Evolutionary conservation across 75 land plant genomes (phyloP), one percentile per base, ranked within the genome.

Genomic region (Picea glauca): DNA sequence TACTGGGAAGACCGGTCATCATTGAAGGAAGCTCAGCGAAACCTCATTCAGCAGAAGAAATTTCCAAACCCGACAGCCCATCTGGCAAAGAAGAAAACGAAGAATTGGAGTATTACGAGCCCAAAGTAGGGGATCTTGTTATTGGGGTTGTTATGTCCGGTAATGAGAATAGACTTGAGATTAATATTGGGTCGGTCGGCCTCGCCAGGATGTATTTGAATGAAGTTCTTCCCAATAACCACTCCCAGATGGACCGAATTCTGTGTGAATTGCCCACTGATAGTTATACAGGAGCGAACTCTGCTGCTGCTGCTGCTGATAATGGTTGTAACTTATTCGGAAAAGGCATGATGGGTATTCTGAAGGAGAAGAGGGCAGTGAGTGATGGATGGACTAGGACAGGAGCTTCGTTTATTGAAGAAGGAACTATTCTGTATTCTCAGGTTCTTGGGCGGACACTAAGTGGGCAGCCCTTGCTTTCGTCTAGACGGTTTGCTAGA

Each of bases 91-190:
- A 23, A 58, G 77, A 72, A 58, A 58, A 20, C 43, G 81, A 81
- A 18, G 76, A 58, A 5, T 23, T 82, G 54, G 92, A 91, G 75
- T 94, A 91, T 63, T 94, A 91, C 74, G 87, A 84, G 12, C 93
- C 98, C 2, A 86, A 85, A 56, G 76, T 85, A 15, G 98, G 98
- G 12, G 93, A 94, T 66, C 74, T 80, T 56, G 95, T 93, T 31
- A 83, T 91, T 17, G 98, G 98, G 26, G 94, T 94, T n/a, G 93
- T 94, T 8, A 90, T 94, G n/a, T 93, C 91, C 17, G 91, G 96
- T 38, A 88, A 91, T 62, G 90, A 87, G 77, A 84, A 86, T 76
- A 93, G 84, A 82, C 81, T 94, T 3, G 92, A 94, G 60, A 86
- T 94, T 64, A 85, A 84, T 58, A 85, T 94, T 9, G 98, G 98